These are phyloP conservation scores for Bryoglossum gracile DNA, from an alignment of 495 filamentous ascomycete genomes.

Conservation along the genomic window DNA sequence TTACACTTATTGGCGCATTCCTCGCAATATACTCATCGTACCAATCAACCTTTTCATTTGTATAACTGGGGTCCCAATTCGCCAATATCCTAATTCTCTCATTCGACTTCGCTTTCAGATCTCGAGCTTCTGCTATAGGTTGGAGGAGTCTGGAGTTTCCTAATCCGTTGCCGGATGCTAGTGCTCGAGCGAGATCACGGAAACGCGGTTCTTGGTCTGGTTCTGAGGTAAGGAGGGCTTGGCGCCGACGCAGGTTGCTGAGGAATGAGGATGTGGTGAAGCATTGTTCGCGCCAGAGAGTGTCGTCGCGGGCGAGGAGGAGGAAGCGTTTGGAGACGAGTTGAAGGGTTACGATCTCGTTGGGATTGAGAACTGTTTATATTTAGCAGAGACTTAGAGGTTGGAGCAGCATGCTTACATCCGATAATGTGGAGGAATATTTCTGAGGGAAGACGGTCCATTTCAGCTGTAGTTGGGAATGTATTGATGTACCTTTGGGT, in stretches of 20 bases:
- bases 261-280: slow-evolving; percentile 58
- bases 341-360: slow-evolving; percentile 64
- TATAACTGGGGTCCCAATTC: slow-evolving; percentile 77
- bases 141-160: slow-evolving; percentile 27
- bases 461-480: slow-evolving; percentile 6
- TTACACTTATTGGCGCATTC: slow-evolving; percentile 62
- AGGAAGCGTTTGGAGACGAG: slow-evolving; percentile 61
- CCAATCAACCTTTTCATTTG: slow-evolving; percentile 62
- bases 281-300: slow-evolving; percentile 67
- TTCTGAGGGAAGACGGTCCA: slow-evolving; percentile 23
- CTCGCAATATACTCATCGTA: slow-evolving; percentile 85
- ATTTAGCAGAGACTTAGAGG: not conserved
- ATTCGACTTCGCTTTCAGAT: slow-evolving; percentile 26
- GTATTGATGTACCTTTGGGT: not conserved
- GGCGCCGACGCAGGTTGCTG: slow-evolving; percentile 40
- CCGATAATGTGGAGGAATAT: slow-evolving; percentile 22
- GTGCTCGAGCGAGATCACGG: slow-evolving; percentile 32
- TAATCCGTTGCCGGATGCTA: slow-evolving; percentile 33
- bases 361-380: slow-evolving; percentile 55
- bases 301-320: slow-evolving; percentile 64
- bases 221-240: slow-evolving; percentile 28
- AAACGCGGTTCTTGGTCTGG: slow-evolving; percentile 26
- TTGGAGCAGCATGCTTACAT: slow-evolving; percentile 13
- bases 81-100: slow-evolving; percentile 51
- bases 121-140: slow-evolving; percentile 17